Evolutionary conservation across 768 basidiomycete species (phyloP).

Genomic region (Lentinula lateritia): DNA sequence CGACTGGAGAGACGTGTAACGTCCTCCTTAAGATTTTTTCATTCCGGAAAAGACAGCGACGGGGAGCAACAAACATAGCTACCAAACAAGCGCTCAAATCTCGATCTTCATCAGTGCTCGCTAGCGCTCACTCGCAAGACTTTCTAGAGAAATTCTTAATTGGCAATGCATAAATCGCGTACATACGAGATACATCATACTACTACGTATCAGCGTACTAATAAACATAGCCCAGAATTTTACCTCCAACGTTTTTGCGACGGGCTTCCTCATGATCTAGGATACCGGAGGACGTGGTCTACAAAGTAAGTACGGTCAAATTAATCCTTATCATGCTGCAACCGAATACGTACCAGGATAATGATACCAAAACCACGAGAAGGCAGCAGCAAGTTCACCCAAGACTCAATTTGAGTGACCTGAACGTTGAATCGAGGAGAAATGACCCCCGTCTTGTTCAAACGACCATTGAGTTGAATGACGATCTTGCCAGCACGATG

Average conservation of each 20-base stretch:
- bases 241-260: slow-evolving; percentile 96
- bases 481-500: slow-evolving; percentile 98
- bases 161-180: background rate
- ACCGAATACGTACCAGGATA: slow-evolving; percentile 65
- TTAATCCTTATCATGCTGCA: background rate
- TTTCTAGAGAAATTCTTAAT: too few relatives aligned
- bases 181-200: background rate
- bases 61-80: background rate
- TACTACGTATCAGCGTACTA: slow-evolving; percentile 29
- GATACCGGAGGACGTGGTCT: slow-evolving; percentile 98
- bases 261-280: slow-evolving; percentile 99
- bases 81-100: background rate
- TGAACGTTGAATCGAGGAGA: slow-evolving; percentile 99
- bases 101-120: too few relatives aligned
- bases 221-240: slow-evolving; percentile 90
- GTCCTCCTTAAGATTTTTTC: background rate
- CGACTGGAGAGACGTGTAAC: background rate
- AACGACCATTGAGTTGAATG: slow-evolving; percentile 94
- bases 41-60: background rate
- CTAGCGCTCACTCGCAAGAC: too few relatives aligned
- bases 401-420: slow-evolving; percentile 85
- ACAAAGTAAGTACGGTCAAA: background rate
- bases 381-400: slow-evolving; percentile 96
- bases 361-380: slow-evolving; percentile 95
- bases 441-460: slow-evolving; percentile 99